Evolutionary conservation across 805 yeast genomes (phyloP), one percentile per base, ranked within the genome.

Genomic region (Ogataea ramenticola): DNA sequence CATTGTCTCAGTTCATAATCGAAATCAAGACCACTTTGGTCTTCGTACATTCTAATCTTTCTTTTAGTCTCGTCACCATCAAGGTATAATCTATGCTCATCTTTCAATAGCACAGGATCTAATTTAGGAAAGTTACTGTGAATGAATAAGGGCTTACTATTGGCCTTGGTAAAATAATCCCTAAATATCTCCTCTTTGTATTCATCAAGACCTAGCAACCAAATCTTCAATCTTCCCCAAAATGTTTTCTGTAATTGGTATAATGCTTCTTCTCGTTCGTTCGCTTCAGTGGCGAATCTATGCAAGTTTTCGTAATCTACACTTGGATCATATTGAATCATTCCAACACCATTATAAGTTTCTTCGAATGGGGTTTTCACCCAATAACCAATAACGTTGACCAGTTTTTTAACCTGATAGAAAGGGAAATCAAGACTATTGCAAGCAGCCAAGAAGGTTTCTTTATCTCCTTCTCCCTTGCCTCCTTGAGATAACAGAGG

Each of bases 1-100:
- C 85, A 80, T 52, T 79, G 82, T 19, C 69, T 67, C 39, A 71
- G 58, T 55, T 81, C 86, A 54, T 79, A 79, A 58, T 81, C 86
- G 50, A 71, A 75, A 15, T 51, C 53, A 14, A 63, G 41, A 12
- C 59, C 55, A 12, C 52, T 47, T 42, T 63, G 64, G 46, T 56
- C 62, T 30, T 45, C 40, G 48, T 60, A 64, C 50, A 61, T 47
- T 41, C 67, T 52, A 19, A 53, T 46, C 17, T 58, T 49, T n/a
- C 48, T 34, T 27, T 42, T 42, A 11, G 11, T 20, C 10, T 33
- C 32, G 15, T 47, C 43, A 31, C 41, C 36, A 15, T 51, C 52
- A 20, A 44, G 42, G 35, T 52, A 48, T 16, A 60, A 39, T 30
- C 69, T 68, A 11, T 69, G 68, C 9, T 66, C 67, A 21, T 56